phyloP scores from a whole-genome alignment of 75 land plant species.

The Sequoiadendron giganteum region DNA sequence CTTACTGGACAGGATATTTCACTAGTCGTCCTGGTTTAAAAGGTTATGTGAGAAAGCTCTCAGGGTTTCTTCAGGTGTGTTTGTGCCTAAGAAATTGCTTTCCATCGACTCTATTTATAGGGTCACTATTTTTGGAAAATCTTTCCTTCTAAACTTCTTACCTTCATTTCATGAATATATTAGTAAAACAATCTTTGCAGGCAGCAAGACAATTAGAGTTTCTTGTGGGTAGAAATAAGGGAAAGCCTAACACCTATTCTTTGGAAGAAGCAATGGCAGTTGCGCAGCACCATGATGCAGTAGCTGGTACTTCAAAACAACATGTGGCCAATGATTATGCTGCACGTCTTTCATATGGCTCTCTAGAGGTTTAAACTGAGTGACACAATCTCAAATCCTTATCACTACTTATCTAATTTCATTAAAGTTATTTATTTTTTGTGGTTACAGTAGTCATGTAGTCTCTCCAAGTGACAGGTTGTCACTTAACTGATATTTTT shows the following conservation, averaged over 20 bases:
- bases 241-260: constrained; percentile 49
- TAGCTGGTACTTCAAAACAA: constrained; percentile 75
- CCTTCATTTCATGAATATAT: background rate
- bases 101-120: background rate
- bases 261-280: constrained; percentile 77
- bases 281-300: constrained; percentile 91
- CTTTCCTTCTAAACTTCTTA: background rate
- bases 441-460: background rate
- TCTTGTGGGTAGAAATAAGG: constrained; percentile 42
- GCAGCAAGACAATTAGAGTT: constrained; percentile 84
- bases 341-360: constrained; percentile 55
- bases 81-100: background rate
- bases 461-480: background rate
- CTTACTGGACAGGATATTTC: constrained; percentile 90
- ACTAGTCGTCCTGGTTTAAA: constrained; percentile 77
- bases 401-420: background rate
- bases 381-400: background rate
- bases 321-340: constrained; percentile 91
- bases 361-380: constrained; percentile 38
- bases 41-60: constrained; percentile 59
- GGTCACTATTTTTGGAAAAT: background rate
- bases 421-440: background rate
- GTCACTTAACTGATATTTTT: background rate
- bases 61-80: constrained; percentile 13
- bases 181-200: constrained; percentile 35